phyloP scores from a whole-genome alignment of 1,284 basidiomycete genomes.

The Ustilago trichophora region DNA sequence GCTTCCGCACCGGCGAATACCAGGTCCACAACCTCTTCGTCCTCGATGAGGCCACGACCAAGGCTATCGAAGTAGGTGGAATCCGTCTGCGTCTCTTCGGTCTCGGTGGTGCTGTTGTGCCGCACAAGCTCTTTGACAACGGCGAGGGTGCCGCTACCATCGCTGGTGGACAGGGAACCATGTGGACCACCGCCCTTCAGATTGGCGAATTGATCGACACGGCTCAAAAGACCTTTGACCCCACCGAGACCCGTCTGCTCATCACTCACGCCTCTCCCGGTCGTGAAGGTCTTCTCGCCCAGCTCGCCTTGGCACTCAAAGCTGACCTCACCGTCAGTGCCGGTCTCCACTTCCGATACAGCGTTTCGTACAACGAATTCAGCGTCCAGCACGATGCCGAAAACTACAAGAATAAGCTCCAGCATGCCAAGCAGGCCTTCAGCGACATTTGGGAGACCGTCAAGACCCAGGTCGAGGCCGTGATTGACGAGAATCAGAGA shows the following conservation, averaged over 20 bases:
- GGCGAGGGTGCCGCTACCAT: slow-evolving; percentile 94
- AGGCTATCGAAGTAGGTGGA: slow-evolving; percentile 88
- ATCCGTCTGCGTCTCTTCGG: slow-evolving; percentile 92
- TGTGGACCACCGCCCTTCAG: slow-evolving; percentile 98
- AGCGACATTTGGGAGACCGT: slow-evolving; percentile 93
- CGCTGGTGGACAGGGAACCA: slow-evolving; percentile 95
- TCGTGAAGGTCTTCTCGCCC: slow-evolving; percentile 88
- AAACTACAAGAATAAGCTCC: slow-evolving; percentile 83
- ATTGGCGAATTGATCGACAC: slow-evolving; percentile 98
- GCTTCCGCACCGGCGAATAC: slow-evolving; percentile 84
- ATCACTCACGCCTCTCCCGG: slow-evolving; percentile 92
- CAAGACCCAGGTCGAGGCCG: slow-evolving; percentile 86
- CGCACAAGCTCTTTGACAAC: slow-evolving; percentile 97
- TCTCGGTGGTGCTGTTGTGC: slow-evolving; percentile 91
- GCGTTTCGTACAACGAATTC: slow-evolving; percentile 96
- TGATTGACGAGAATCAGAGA: slow-evolving; percentile 90
- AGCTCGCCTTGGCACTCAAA: slow-evolving; percentile 88
- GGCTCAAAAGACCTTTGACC: slow-evolving; percentile 86
- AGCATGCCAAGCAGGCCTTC: slow-evolving; percentile 81
- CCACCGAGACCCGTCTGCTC: slow-evolving; percentile 89
- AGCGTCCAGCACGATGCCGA: slow-evolving; percentile 90
- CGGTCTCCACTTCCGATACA: slow-evolving; percentile 96
- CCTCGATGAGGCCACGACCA: slow-evolving; percentile 91
- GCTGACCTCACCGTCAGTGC: slow-evolving; percentile 94
- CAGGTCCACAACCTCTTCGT: slow-evolving; percentile 80